A percentile compares a stretch with the other conserved stretches of the same genome.
Evolutionary conservation across 805 yeast genomes (phyloP).

Genomic region (Wickerhamiella cacticola): DNA sequence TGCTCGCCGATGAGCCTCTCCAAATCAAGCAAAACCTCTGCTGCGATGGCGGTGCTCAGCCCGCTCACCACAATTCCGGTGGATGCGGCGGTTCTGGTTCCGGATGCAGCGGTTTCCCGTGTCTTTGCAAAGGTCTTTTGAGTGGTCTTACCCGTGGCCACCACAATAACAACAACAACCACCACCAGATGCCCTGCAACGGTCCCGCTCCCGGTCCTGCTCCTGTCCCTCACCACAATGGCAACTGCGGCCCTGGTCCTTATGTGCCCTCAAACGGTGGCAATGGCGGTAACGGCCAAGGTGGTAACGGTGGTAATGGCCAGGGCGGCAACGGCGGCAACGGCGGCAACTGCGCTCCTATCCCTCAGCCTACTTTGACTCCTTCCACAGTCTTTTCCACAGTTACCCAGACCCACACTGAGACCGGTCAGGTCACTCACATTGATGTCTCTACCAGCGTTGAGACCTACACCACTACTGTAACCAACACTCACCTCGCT

Average conservation of each 20-base stretch:
- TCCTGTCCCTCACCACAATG: no score
- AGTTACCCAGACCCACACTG: slow-evolving; percentile 11
- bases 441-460: slow-evolving; percentile 7
- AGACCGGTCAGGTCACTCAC: slow-evolving; percentile 10
- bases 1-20: slow-evolving; percentile 9
- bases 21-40: slow-evolving; percentile 10
- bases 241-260: not conserved
- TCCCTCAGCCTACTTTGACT: slow-evolving; percentile 9
- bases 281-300: not conserved
- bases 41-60: slow-evolving; percentile 3
- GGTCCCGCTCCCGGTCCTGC: not conserved
- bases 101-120: slow-evolving; percentile 10
- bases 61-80: slow-evolving; percentile 6
- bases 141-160: slow-evolving; percentile 1
- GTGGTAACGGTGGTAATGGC: not conserved
- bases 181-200: not conserved
- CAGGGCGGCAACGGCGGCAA: not conserved
- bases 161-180: not conserved
- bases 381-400: slow-evolving; percentile 8
- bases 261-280: no score
- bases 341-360: not conserved
- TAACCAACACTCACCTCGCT: slow-evolving; percentile 11
- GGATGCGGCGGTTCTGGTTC: slow-evolving; percentile 3
- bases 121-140: slow-evolving; percentile 13
- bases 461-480: slow-evolving; percentile 11